Conservation (phyloP, 192 early-diverging fungal species). For the Physocladia obscura region DNA sequence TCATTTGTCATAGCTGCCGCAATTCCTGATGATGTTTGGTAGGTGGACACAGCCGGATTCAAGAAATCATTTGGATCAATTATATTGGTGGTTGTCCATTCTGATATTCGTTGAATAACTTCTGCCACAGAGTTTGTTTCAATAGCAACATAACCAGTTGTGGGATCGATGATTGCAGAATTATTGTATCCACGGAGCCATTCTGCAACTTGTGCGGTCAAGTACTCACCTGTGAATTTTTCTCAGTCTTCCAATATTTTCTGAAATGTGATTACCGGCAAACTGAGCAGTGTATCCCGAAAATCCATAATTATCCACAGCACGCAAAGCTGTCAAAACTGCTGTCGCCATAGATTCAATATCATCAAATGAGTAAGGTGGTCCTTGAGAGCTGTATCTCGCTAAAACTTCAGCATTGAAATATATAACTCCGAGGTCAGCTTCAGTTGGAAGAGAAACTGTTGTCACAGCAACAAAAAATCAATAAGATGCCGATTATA, state of each 20-base stretch:
- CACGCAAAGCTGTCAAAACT: constrained; percentile 22
- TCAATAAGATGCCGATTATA: neutral
- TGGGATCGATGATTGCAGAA: constrained; percentile 11
- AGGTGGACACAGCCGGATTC: neutral
- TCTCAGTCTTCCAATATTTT: neutral
- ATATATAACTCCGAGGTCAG: constrained; percentile 38
- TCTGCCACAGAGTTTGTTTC: constrained; percentile 32
- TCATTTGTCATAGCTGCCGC: neutral
- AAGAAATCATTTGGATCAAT: constrained; percentile 33
- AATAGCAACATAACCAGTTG: constrained; percentile 25
- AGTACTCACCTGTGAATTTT: constrained; percentile 32
- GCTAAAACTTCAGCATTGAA: constrained; percentile 42
- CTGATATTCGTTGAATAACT: constrained; percentile 26
- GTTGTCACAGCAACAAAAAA: neutral
- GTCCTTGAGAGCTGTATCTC: constrained; percentile 7
- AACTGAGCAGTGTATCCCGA: constrained; percentile 35
- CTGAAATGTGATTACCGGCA: constrained; percentile 12
- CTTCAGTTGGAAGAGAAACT: constrained; percentile 41
- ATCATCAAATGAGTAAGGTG: constrained; percentile 35
- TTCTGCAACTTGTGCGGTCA: constrained; percentile 30
- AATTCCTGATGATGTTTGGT: neutral
- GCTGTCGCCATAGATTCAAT: constrained; percentile 32
- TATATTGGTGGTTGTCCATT: constrained; percentile 33
- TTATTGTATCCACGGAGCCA: constrained; percentile 28
- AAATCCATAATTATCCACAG: constrained; percentile 31